Base-by-base conservation (phyloP, 768 basidiomycete genomes). In the Amanita jacksonii region DNA sequence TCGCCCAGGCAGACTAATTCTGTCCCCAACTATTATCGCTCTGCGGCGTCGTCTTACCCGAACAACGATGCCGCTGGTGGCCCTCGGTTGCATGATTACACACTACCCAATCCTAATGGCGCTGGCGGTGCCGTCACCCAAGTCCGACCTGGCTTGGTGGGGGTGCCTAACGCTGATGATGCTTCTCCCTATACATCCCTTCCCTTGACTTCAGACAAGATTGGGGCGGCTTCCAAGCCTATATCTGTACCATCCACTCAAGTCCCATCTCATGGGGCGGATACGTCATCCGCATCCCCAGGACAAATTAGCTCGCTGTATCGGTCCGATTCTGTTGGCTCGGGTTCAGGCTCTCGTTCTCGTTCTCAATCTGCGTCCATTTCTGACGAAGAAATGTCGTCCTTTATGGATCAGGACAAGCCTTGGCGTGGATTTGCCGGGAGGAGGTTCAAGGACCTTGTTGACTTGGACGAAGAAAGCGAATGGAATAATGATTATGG, bases 11-110 rank as follows among this genome's bases (percentile, higher is more conserved):
- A 53, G 60, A 48, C 76, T 4, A 74, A 71, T 49, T 79, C 78
- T 2, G 76, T 79, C 3, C 78, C 78, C 2, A 63, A 65, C 33
- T 50, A 55, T 15, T 53, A 54, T 43, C 46, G 51, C 25, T 49
- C 59, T n/a, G 47, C 59, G 2, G 51, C 60, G 7, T 67, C 66
- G 13, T 51, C 62, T 8, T 5, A 20, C 23, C 18, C 33, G 23
- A 36, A n/a, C 19, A 36, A 25, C 15, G 43, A 23, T 15, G 13
- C n/a, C n/a, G n/a, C 18, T 19, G 78, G 79, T 1, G 78, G 79
- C 1, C 81, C 84, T 2, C 72, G 76, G 34, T 60, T 85, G 54
- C 81, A 84, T 50, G 76, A 83, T 57, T 85, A 81, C 54, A 55
- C 77, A 31, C 59, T 82, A 41, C 68, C 74, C 25, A 51, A 64